These are phyloP conservation scores for Orychophragmus violaceus DNA, from an alignment of 345 rosid genomes.

Conservation along the genomic window DNA sequence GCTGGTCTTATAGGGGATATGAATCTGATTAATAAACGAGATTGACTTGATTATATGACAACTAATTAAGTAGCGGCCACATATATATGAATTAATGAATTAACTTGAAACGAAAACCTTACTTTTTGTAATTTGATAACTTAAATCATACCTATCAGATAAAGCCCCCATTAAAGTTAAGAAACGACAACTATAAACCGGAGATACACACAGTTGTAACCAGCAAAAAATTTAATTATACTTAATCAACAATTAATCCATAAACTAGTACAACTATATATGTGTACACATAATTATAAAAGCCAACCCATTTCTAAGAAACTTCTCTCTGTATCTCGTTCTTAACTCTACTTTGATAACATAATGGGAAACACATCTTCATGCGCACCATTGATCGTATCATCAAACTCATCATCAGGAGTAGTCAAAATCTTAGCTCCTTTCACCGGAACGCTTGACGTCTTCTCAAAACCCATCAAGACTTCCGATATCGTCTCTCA, in stretches of 20 bases:
- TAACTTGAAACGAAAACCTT: conserved; percentile 7
- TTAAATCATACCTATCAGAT: conserved; percentile 6
- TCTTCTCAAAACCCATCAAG: conserved; percentile 26
- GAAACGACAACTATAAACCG: conserved; percentile 24
- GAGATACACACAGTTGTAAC: conserved; percentile 15
- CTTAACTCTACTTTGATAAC: not conserved
- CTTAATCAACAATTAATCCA: conserved; percentile 16
- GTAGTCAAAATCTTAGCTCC: conserved; percentile 31
- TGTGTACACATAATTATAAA: conserved; percentile 4
- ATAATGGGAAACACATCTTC: conserved; percentile 37
- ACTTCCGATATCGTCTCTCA: conserved; percentile 20
- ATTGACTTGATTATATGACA: conserved; percentile 18
- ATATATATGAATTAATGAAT: not conserved
- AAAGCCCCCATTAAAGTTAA: conserved; percentile 17
- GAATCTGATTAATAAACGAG: conserved; percentile 13
- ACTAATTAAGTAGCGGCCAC: conserved; percentile 7
- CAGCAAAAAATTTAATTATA: conserved; percentile 14
- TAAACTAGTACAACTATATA: conserved; percentile 11
- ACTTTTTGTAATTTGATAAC: not conserved
- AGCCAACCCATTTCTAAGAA: conserved; percentile 17
- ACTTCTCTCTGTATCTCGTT: not conserved
- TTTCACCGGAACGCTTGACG: conserved; percentile 20
- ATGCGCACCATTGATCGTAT: conserved; percentile 22
- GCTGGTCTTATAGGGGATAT: conserved; percentile 1
- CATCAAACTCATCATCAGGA: conserved; percentile 21